phyloP scores from a whole-genome alignment of 345 rosid genomes.

The Salix brachista region DNA sequence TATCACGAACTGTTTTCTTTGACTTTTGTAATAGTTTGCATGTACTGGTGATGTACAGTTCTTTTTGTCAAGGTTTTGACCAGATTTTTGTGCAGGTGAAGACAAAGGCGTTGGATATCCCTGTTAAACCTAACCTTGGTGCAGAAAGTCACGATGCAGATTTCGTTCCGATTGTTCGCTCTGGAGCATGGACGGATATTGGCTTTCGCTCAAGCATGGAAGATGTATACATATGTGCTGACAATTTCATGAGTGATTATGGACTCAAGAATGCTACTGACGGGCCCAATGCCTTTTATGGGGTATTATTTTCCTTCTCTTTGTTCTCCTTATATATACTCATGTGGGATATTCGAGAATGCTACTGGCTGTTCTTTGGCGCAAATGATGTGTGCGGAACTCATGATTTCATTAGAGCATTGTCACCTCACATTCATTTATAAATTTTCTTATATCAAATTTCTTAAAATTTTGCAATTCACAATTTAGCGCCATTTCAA shows the following conservation, averaged over 20 bases:
- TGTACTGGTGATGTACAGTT: neutral
- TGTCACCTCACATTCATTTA: neutral
- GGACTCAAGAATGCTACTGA: slow-evolving; percentile 37
- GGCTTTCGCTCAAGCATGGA: slow-evolving; percentile 80
- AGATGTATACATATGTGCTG: slow-evolving; percentile 65
- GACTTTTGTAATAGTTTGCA: neutral
- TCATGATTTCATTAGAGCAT: neutral
- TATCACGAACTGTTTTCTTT: neutral
- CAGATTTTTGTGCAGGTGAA: slow-evolving; percentile 49
- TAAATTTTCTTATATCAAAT: neutral
- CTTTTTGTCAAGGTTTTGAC: slow-evolving; percentile 14
- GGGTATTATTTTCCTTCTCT: slow-evolving; percentile 42
- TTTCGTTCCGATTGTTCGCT: slow-evolving; percentile 61
- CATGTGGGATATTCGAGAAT: neutral
- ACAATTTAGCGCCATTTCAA: neutral
- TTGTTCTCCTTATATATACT: neutral
- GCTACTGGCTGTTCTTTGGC: neutral
- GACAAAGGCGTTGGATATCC: slow-evolving; percentile 40
- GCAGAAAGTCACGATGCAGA: slow-evolving; percentile 34
- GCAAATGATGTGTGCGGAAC: neutral
- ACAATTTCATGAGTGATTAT: slow-evolving; percentile 49
- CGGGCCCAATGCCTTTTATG: slow-evolving; percentile 78
- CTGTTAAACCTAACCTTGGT: slow-evolving; percentile 35
- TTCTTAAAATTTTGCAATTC: neutral
- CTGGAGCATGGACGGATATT: slow-evolving; percentile 79